phyloP scores from a whole-genome alignment of 495 filamentous ascomycete genomes.

The Choiromyces venosus region DNA sequence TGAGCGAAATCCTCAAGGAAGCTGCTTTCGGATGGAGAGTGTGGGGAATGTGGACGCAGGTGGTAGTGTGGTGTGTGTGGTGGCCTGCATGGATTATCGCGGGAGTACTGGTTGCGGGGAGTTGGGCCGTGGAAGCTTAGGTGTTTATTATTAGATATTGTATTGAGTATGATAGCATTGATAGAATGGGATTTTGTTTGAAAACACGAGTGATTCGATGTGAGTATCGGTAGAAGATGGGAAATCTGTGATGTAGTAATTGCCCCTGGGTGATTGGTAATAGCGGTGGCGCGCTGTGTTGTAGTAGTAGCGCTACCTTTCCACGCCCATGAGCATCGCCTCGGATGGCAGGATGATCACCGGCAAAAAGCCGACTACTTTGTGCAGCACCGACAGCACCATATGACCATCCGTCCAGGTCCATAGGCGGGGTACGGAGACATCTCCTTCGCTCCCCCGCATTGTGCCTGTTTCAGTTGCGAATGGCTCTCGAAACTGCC shows the following conservation, averaged over 20 bases:
- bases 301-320: not conserved
- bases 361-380: not conserved
- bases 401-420: not conserved
- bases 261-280: not conserved
- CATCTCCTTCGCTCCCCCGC: too few relatives aligned
- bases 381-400: too few relatives aligned
- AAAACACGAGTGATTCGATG: not conserved
- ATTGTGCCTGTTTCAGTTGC: too few relatives aligned
- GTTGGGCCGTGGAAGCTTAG: conserved; percentile 24
- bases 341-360: not conserved
- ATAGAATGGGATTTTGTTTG: not conserved
- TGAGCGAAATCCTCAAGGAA: conserved; percentile 60
- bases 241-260: not conserved
- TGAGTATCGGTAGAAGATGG: not conserved
- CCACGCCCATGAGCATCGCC: not conserved
- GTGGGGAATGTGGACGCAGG: conserved; percentile 80
- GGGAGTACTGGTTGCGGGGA: conserved; percentile 48
- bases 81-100: conserved; percentile 91
- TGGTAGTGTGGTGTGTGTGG: conserved; percentile 96
- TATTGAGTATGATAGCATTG: not conserved
- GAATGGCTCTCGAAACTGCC: too few relatives aligned
- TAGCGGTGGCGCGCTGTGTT: not conserved
- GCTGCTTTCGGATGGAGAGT: conserved; percentile 89
- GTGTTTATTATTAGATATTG: not conserved
- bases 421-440: too few relatives aligned